Evolutionary conservation across 2,329 filamentous ascomycete genomes (phyloP).

Genomic region (Sporothrix inflata): DNA sequence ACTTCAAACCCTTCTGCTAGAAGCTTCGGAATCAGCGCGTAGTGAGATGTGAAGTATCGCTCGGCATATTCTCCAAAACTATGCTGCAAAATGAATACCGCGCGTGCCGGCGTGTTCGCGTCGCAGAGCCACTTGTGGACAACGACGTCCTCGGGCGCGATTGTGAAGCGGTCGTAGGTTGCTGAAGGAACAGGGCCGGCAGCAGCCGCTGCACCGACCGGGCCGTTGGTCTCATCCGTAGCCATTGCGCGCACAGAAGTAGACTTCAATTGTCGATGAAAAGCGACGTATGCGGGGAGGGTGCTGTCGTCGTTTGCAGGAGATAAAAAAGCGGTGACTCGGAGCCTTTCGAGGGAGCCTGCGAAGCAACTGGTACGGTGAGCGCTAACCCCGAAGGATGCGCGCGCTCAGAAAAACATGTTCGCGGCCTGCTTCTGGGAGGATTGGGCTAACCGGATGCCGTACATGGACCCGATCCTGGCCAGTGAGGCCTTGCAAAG

Average conservation of each 20-base stretch:
- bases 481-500: neutral
- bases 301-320: neutral
- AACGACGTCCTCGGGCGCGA: neutral
- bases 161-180: neutral
- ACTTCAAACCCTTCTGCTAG: neutral
- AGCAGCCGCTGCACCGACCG: neutral
- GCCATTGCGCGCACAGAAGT: neutral
- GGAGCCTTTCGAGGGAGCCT: too few species aligned
- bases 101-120: neutral
- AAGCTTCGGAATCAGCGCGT: neutral
- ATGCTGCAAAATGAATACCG: neutral
- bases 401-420: neutral
- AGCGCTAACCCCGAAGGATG: neutral
- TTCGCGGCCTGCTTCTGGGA: neutral
- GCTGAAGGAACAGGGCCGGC: neutral
- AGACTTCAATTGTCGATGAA: neutral
- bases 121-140: constrained; percentile 15
- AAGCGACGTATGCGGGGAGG: neutral
- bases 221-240: too few species aligned
- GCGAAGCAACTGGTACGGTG: neutral
- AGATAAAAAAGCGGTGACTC: neutral
- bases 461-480: constrained; percentile 3
- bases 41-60: constrained; percentile 9
- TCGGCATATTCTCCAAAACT: constrained; percentile 8
- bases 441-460: constrained; percentile 3